Base-by-base conservation (phyloP, 352 stramenopile species). In the Globisporangium camurandrum region DNA sequence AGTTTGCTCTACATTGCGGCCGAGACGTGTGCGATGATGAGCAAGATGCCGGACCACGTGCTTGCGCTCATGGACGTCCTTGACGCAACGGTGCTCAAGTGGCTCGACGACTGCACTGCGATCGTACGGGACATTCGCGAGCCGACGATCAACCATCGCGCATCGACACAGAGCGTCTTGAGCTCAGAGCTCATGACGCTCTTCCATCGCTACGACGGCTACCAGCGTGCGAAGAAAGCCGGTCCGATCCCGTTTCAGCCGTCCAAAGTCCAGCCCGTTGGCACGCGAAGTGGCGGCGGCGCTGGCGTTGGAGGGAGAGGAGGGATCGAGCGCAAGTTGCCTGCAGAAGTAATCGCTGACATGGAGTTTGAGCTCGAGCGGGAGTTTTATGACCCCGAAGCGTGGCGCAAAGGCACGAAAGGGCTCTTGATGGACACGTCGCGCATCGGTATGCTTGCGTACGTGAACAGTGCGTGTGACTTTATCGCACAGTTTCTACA, bases 51-150 rank as follows among this genome's bases (percentile, higher is more conserved):
- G 0, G 62, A 76, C 22, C 70, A 88, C 46, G 67, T 66, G 8
- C 57, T 62, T 5, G 76, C 84, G n/a, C 59, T 88, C 6, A 68
- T 84, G 3, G 56, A 64, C 19, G 75, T 91, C 8, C 51, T 90
- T 1, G 79, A 93, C 53, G 58, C 60, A 9, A 84, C 73, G 2
- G 67, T 89, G 4, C 27, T 76, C 31, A 86, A 74, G 38, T 91
- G 77, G 71, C 52, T 89, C 10, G 73, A 89, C 30, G 77, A 93
- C 39, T 89, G 79, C 41, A 54, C 67, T 0, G 56, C 57, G 4
- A 88, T 93, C 31, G 79, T 75, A 28, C 84, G 79, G 23, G 81
- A 88, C 45, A 88, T 91, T 44, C 70, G 76, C n/a, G 75, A 91
- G 28, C 65, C 63, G 14, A 89, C 76, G 19, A 59, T 87, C 11